Conservation (phyloP, 352 stramenopile species). For the Phytophthora pisi region DNA sequence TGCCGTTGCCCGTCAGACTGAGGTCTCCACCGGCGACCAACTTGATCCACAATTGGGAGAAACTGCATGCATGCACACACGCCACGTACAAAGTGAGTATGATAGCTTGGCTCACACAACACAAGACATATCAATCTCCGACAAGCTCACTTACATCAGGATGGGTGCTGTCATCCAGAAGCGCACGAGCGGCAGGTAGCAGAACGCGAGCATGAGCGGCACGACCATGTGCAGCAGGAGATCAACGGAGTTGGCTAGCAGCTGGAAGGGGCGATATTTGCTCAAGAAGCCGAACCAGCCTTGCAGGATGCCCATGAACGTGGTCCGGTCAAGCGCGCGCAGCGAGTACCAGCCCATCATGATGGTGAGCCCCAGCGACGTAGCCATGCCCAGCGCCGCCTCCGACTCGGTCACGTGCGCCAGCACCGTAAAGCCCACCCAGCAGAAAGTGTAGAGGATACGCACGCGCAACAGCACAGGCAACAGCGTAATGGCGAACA, state of each 20-base stretch:
- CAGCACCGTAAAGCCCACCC: conserved; percentile 42
- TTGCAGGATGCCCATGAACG: conserved; percentile 55
- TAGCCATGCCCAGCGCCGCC: conserved; percentile 47
- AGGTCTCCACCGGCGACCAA: conserved; percentile 47
- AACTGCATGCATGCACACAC: conserved; percentile 27
- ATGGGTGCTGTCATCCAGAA: conserved; percentile 57
- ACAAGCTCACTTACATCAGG: conserved; percentile 13
- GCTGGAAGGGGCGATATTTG: conserved; percentile 38
- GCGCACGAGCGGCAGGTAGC: conserved; percentile 47
- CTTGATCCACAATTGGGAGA: conserved; percentile 54
- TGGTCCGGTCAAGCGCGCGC: conserved; percentile 42
- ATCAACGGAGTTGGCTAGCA: conserved; percentile 48
- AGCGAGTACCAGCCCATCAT: conserved; percentile 68
- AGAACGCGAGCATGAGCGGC: conserved; percentile 46
- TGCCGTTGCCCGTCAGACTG: conserved; percentile 36
- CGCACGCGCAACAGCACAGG: conserved; percentile 42
- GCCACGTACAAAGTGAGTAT: background rate
- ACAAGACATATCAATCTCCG: background rate
- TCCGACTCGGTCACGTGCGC: conserved; percentile 41
- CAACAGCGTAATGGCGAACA: conserved; percentile 46
- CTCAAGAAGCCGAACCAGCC: conserved; percentile 55
- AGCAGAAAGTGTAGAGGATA: conserved; percentile 58
- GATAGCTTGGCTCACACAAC: background rate
- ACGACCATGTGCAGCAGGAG: conserved; percentile 50
- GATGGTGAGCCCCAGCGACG: conserved; percentile 51